phyloP scores from a whole-genome alignment of 2,329 filamentous ascomycete species.

The Daldinia eschscholtzii region DNA sequence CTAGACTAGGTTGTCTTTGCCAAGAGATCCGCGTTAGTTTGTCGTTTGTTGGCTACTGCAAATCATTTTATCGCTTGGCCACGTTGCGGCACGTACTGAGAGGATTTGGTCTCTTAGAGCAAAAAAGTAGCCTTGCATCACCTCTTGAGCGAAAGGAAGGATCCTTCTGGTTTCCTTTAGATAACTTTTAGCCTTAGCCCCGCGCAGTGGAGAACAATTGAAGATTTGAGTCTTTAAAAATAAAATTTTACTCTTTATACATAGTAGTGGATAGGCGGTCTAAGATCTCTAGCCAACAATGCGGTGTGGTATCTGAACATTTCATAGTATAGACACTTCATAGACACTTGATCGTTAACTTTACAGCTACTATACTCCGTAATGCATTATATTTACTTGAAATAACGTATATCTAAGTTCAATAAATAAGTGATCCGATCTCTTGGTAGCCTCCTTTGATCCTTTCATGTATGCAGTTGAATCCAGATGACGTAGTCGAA shows the following conservation, averaged over 20 bases:
- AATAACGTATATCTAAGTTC: not conserved
- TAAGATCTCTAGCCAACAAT: not conserved
- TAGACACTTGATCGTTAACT: not conserved
- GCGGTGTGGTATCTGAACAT: not conserved
- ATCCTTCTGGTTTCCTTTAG: conserved; percentile 5
- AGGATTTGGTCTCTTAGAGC: not conserved
- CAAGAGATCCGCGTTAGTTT: conserved; percentile 2
- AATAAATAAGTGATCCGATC: not conserved
- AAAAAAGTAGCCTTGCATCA: not conserved
- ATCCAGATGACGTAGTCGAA: conserved; percentile 6
- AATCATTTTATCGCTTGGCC: conserved; percentile 2
- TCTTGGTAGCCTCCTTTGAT: not conserved
- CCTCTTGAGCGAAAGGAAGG: not conserved
- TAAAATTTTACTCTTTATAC: not conserved
- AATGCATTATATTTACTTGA: not conserved
- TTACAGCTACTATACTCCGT: not conserved
- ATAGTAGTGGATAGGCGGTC: not conserved
- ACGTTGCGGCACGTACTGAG: conserved; percentile 4
- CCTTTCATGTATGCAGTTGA: not conserved
- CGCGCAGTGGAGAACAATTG: conserved; percentile 1
- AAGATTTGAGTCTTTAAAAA: conserved; percentile 7
- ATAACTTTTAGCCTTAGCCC: not conserved
- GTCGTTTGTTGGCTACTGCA: not conserved
- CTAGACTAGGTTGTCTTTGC: not conserved
- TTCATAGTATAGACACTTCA: too few species aligned